Base-by-base conservation (phyloP, 2,329 filamentous ascomycete genomes). In the Penicillium sp. region DNA sequence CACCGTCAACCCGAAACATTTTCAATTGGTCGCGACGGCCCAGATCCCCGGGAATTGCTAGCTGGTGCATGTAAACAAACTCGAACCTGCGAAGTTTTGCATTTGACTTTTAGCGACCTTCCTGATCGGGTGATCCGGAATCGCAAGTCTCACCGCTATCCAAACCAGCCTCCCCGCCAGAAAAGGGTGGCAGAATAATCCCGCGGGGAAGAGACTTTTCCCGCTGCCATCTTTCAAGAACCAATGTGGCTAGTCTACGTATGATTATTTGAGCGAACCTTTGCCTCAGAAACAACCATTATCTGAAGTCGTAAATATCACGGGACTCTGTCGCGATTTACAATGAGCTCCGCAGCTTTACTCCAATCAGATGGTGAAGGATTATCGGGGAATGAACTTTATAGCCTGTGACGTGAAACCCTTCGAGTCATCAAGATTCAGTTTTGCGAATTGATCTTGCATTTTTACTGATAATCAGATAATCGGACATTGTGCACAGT, bases 1-100 rank as follows among this genome's bases (percentile, higher is more conserved):
- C 46, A 20, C 55, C 54, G 16, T 55, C 53, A 18, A 66, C 30
- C 40, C 61, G 56, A 24, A 65, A 61, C 63, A 64, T 65, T 16
- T 43, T 46, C 11, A 35, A 31, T 4, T 14, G 24, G 24, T 28
- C 18, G n/a, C 16, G 2, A 22, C n/a, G n/a, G 11, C 35, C 7
- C 35, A 18, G 6, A 6, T 10, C 20, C 22, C n/a, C 8, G 35
- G 10, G 20, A 6, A 33, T 18, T 27, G 7, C 13, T 11, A 38
- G 39, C 7, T 20, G n/a, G n/a, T 28, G 25, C 7, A n/a, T 50
- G 50, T 16, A 45, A 16, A 36, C n/a, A 40, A 35, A 24, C 13
- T 22, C 13, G 10, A 22, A 24, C 18, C 5, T 20, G 36, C 18
- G 16, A 39, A 39, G 8, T 39, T 39, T 24, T 39, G 36, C 55